phyloP scores from a whole-genome alignment of 106 monocot genomes.

The Allium cepa region DNA sequence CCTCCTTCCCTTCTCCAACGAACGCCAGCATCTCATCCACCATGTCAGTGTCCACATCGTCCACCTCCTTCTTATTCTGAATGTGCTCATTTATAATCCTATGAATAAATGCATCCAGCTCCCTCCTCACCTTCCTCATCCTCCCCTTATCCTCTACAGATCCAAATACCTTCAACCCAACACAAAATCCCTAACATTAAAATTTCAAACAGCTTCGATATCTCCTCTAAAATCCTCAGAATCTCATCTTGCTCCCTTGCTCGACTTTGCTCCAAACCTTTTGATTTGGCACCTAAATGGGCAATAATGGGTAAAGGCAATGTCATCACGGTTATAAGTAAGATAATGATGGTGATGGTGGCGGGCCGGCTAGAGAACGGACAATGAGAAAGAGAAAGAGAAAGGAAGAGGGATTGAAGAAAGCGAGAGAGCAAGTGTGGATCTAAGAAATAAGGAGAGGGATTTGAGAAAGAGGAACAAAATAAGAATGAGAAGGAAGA shows the following conservation, averaged over 20 bases:
- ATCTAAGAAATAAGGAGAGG: too few relatives aligned
- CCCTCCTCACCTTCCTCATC: conserved; percentile 30
- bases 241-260: conserved; percentile 43
- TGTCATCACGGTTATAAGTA: conserved; percentile 86
- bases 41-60: conserved; percentile 65
- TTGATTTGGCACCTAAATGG: conserved; percentile 98
- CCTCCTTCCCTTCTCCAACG: conserved; percentile 1
- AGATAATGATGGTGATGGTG: conserved; percentile 71
- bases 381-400: too few relatives aligned
- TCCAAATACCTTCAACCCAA: conserved; percentile 67
- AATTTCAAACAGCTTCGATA: conserved; percentile 85
- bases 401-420: too few relatives aligned
- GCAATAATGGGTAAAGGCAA: conserved; percentile 96
- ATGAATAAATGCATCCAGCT: conserved; percentile 70
- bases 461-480: too few relatives aligned
- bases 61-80: conserved; percentile 35
- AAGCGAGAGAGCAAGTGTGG: too few relatives aligned
- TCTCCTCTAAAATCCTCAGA: conserved; percentile 41
- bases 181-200: conserved; percentile 84
- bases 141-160: conserved; percentile 53
- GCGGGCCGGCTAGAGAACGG: conserved; percentile 86
- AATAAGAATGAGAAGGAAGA: too few relatives aligned
- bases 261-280: conserved; percentile 53
- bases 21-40: conserved; percentile 96
- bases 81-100: conserved; percentile 74